A percentile compares a stretch with the other conserved stretches of the same genome.
phyloP scores from a whole-genome alignment of 2,329 filamentous ascomycete genomes.

The Fusarium palustre region DNA sequence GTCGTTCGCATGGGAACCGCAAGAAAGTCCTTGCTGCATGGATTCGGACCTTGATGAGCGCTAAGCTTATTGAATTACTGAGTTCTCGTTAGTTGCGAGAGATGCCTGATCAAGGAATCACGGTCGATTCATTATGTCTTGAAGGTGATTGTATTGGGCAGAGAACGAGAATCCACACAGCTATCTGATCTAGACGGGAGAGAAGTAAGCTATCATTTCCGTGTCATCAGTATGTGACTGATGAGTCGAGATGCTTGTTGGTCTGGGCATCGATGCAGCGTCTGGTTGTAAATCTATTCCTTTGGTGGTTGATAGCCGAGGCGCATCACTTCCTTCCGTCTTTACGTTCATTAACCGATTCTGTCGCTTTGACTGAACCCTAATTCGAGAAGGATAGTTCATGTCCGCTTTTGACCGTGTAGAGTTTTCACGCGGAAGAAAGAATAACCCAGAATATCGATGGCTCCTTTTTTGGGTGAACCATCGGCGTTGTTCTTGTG shows the following conservation, averaged over 20 bases:
- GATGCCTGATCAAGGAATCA: constrained; percentile 7
- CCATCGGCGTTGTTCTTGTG: not conserved
- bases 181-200: not conserved
- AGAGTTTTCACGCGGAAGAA: constrained; percentile 7
- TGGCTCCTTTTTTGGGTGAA: not conserved
- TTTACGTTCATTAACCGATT: constrained; percentile 34
- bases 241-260: not conserved
- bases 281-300: constrained; percentile 17
- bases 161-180: not conserved
- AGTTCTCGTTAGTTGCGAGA: constrained; percentile 15
- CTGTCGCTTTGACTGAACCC: constrained; percentile 10
- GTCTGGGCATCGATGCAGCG: constrained; percentile 10
- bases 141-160: not conserved
- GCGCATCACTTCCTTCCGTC: not conserved
- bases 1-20: constrained; percentile 12
- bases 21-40: constrained; percentile 38
- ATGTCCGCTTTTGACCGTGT: constrained; percentile 5
- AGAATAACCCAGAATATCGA: not conserved
- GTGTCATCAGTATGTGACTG: constrained; percentile 10
- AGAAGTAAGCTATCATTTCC: constrained; percentile 18
- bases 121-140: constrained; percentile 6
- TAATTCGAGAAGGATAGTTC: constrained; percentile 27
- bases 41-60: constrained; percentile 8
- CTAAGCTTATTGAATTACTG: constrained; percentile 4
- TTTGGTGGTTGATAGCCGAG: constrained; percentile 10